Conservation (phyloP, 169 alveolate genomes). For the Cryptosporidium felis region DNA sequence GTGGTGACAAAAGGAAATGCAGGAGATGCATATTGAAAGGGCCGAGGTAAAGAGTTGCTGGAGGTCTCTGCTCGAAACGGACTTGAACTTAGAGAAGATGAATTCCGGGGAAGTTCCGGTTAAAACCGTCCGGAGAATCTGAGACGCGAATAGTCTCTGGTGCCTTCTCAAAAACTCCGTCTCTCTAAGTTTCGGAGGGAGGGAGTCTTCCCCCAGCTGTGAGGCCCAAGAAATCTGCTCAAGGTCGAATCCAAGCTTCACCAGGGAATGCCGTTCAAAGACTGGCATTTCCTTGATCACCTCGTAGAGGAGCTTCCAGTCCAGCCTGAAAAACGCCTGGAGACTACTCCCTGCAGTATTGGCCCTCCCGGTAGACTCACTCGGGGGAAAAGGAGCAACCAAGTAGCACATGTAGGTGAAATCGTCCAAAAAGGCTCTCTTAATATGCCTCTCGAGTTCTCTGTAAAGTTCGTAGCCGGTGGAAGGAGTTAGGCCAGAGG, state of each 20-base stretch:
- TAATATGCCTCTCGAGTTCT: not conserved
- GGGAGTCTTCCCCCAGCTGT: not conserved
- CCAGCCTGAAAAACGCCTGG: constrained; percentile 28
- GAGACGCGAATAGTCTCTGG: constrained; percentile 45
- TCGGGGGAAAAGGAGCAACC: constrained; percentile 55
- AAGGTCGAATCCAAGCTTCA: constrained; percentile 46
- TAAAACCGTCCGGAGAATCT: not conserved
- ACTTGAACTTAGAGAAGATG: constrained; percentile 12
- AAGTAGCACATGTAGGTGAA: not conserved
- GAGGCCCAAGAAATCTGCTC: constrained; percentile 28
- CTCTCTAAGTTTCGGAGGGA: constrained; percentile 27
- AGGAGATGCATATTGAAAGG: constrained; percentile 32
- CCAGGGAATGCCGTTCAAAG: constrained; percentile 36
- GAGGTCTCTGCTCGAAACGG: not conserved
- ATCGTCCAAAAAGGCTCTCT: not conserved
- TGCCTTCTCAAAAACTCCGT: not conserved
- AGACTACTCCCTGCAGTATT: not conserved
- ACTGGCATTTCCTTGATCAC: not conserved
- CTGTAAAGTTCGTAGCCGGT: constrained; percentile 16
- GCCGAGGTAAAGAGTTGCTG: constrained; percentile 16
- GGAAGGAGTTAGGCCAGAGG: constrained; percentile 63
- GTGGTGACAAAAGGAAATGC: constrained; percentile 30
- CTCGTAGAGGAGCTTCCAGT: constrained; percentile 30
- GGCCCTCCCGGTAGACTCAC: not conserved
- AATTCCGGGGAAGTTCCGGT: not conserved